Base-by-base conservation (phyloP, 1,284 basidiomycete species). In the Sanguinoderma infundibulare region DNA sequence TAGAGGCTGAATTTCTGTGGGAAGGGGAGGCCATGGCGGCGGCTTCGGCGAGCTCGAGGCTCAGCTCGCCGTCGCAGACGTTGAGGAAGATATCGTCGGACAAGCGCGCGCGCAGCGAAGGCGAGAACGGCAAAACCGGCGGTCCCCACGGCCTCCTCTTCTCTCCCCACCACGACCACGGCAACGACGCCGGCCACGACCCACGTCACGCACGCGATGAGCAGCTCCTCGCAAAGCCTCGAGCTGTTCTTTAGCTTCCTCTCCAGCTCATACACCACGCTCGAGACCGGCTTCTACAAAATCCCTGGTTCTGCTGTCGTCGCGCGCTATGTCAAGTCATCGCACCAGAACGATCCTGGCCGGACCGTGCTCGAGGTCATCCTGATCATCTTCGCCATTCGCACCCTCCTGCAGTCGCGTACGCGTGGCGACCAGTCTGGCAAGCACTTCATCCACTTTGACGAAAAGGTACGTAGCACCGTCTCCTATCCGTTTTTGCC, bases 381-480 rank as follows among this genome's bases (percentile, higher is more conserved):
- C 55, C 86, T 99, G 44, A 77, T 98, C 63, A 82, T 94, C 56
- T 98, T 98, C 72, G 92, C 95, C 22, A 83, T 98, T 55, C 81
- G 95, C 56, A 99, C 96, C 0, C 79, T 98, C 28, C 76, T 98
- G 50, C 95, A 96, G 77, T 91, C 91, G 32, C 83, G 97, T 34
- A 98, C 96, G 0, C 84, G 96, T 47, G 90, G 92, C 49, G 94
- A 96, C 67, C 86, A 88, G 58, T 88, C 85, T 30, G 91, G 89
- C n/a, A 95, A 91, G 73, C 90, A 95, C 75, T 98, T 96, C 75
- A 94, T 99, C 64, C 85, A 95, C 71, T 91, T 98, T 61, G 87
- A 83, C 51, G 92, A 95, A 69, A 95, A 97, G 85, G 96, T 95
- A 66, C 42, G 81, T 49, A 15, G 10, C 28, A 35, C 12, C 47